Evolutionary conservation across 2,329 filamentous ascomycete species (phyloP).

Genomic region (Beauveria australis): DNA sequence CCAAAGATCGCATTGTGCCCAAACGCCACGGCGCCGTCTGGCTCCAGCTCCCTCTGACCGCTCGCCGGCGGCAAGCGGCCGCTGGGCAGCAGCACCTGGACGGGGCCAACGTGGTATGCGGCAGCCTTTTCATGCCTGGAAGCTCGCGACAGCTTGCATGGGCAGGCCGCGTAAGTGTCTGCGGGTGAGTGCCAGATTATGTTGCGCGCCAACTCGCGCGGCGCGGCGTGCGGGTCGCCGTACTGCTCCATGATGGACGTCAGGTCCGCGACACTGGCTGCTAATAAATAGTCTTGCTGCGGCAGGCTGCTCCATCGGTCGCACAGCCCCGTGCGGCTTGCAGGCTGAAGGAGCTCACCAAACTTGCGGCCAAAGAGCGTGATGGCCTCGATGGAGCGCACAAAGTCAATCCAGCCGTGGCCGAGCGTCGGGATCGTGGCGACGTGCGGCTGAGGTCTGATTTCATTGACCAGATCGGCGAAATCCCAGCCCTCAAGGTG

Average conservation of each 20-base stretch:
- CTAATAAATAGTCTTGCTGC: not conserved
- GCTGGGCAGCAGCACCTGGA: not conserved
- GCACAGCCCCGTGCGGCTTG: not conserved
- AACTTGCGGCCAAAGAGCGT: slow-evolving; percentile 17
- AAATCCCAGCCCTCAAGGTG: slow-evolving; percentile 25
- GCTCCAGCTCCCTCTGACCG: not conserved
- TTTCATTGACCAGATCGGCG: slow-evolving; percentile 15
- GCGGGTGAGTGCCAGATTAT: not conserved
- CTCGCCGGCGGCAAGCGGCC: not conserved
- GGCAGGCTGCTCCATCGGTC: not conserved
- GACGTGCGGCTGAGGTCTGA: slow-evolving; percentile 16
- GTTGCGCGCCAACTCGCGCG: not conserved
- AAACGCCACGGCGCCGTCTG: not conserved
- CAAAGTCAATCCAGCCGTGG: slow-evolving; percentile 19
- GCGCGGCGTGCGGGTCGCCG: not conserved
- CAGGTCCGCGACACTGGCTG: not conserved
- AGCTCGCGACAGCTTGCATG: not conserved
- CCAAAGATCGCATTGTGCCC: not conserved
- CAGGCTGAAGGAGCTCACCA: slow-evolving; percentile 16
- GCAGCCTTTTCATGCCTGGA: not conserved
- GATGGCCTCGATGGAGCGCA: slow-evolving; percentile 15
- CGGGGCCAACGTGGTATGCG: not conserved
- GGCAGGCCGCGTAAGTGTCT: not conserved
- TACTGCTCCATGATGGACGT: not conserved
- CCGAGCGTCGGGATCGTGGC: slow-evolving; percentile 11